phyloP scores from a whole-genome alignment of 2,329 filamentous ascomycete genomes.

The Aureobasidium melanogenum region DNA sequence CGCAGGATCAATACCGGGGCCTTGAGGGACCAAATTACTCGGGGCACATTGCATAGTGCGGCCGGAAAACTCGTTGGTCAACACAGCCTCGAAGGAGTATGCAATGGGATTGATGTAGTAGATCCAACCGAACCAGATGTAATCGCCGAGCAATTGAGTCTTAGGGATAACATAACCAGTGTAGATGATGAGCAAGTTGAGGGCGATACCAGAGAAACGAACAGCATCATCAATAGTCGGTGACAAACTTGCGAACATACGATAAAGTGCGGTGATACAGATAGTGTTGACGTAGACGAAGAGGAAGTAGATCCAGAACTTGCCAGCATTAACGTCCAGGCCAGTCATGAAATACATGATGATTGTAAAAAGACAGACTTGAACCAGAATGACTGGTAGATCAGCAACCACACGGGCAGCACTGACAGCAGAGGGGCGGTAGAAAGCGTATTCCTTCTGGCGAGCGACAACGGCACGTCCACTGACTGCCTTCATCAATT shows the following conservation, averaged over 20 bases:
- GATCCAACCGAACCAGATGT: conserved; percentile 60
- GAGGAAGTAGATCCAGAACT: conserved; percentile 59
- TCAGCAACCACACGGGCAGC: conserved; percentile 55
- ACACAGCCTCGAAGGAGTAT: conserved; percentile 59
- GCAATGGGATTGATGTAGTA: conserved; percentile 41
- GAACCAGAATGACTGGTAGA: conserved; percentile 50
- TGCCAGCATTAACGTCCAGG: conserved; percentile 49
- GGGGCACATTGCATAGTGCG: conserved; percentile 50
- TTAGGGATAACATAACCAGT: conserved; percentile 62
- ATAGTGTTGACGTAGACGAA: conserved; percentile 57
- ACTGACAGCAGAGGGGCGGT: conserved; percentile 57
- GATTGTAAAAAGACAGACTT: conserved; percentile 52
- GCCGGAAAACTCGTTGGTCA: conserved; percentile 56
- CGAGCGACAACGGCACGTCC: conserved; percentile 61
- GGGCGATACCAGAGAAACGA: conserved; percentile 52
- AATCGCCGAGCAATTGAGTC: conserved; percentile 46
- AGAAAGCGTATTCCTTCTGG: conserved; percentile 60
- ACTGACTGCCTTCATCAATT: conserved; percentile 68
- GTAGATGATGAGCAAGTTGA: conserved; percentile 56
- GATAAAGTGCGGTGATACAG: conserved; percentile 54
- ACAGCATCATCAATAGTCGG: conserved; percentile 59
- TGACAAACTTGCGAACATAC: conserved; percentile 56
- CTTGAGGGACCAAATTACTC: conserved; percentile 51
- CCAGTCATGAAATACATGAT: conserved; percentile 59
- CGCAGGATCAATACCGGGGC: conserved; percentile 44